Evolutionary conservation across 2,329 filamentous ascomycete genomes (phyloP), one percentile per base, ranked within the genome.

Genomic region (Xylaria sp.): DNA sequence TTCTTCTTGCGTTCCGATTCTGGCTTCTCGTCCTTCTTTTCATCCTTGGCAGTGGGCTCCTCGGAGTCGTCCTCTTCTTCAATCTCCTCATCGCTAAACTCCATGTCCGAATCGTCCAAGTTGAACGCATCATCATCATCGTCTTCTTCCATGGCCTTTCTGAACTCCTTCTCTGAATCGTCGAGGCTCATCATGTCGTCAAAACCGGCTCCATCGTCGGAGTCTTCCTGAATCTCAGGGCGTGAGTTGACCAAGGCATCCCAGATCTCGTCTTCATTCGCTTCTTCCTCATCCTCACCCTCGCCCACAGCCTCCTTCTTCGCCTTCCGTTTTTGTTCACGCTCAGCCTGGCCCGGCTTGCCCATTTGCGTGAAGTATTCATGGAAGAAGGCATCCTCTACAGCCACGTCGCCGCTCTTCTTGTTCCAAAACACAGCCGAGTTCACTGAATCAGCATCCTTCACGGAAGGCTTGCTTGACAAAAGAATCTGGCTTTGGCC

Each of bases 321-420:
- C 76, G 75, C 49, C 74, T 71, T 60, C 72, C 27, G 58, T 58
- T 83, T 83, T 70, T 81, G 83, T 68, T 81, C 78, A 66, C 82
- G 83, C 49, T 81, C 85, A 10, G 81, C 78, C 73, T 89, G 85
- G 58, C 75, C 74, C 52, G 83, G 79, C 76, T 88, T 92, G 65
- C 87, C 87, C 57, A 91, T 78, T 64, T 89, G 86, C 62, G 87
- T 89, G 78, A 99, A 99, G 85, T 99, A 99, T 68, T 92, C 89
- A 77, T 99, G 95, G 86, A 99, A 99, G 86, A 99, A 99, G 38
- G 93, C 91, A 74, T 99, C 95, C 67, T 99, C 93, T 0, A 88
- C 92, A 3, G 90, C 88, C 44, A 99, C 90, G 55, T 98, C 89
- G 66, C 92, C 89, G n/a, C 85, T 83, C 79, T 92, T 93, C 85